These are phyloP conservation scores for Fusarium coffeatum DNA, from an alignment of 2,329 filamentous ascomycete species.

Conservation along the genomic window DNA sequence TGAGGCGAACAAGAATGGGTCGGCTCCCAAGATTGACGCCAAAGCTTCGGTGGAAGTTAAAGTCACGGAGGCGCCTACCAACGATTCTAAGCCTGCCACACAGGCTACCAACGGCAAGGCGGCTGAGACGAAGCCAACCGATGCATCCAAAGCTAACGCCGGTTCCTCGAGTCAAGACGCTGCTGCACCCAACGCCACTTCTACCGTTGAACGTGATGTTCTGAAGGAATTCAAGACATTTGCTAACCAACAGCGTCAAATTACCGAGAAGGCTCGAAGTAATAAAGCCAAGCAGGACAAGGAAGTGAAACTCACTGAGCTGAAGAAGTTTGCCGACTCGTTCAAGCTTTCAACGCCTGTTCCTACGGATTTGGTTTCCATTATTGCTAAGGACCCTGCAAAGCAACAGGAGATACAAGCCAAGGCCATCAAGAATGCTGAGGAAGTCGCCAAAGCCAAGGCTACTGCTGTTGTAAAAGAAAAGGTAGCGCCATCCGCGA, in stretches of 20 bases:
- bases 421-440: slow-evolving; percentile 82
- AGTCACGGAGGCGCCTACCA: slow-evolving; percentile 28
- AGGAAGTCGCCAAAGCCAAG: slow-evolving; percentile 70
- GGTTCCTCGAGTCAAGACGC: slow-evolving; percentile 56
- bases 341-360: slow-evolving; percentile 97
- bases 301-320: slow-evolving; percentile 89
- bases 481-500: slow-evolving; percentile 53
- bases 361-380: slow-evolving; percentile 89
- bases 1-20: slow-evolving; percentile 49
- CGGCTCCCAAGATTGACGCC: slow-evolving; percentile 45
- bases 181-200: slow-evolving; percentile 64
- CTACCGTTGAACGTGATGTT: slow-evolving; percentile 71
- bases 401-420: slow-evolving; percentile 95
- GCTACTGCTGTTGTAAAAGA: slow-evolving; percentile 59
- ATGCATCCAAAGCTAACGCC: slow-evolving; percentile 45
- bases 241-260: slow-evolving; percentile 66
- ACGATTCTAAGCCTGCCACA: slow-evolving; percentile 49
- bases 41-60: slow-evolving; percentile 49
- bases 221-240: slow-evolving; percentile 73
- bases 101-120: slow-evolving; percentile 53
- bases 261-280: slow-evolving; percentile 66
- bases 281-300: slow-evolving; percentile 79
- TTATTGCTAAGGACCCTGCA: slow-evolving; percentile 94
- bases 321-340: slow-evolving; percentile 92
- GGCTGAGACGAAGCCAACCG: slow-evolving; percentile 46